These are phyloP conservation scores for Dioszegia hungarica DNA, from an alignment of 768 basidiomycete genomes.

Conservation along the genomic window DNA sequence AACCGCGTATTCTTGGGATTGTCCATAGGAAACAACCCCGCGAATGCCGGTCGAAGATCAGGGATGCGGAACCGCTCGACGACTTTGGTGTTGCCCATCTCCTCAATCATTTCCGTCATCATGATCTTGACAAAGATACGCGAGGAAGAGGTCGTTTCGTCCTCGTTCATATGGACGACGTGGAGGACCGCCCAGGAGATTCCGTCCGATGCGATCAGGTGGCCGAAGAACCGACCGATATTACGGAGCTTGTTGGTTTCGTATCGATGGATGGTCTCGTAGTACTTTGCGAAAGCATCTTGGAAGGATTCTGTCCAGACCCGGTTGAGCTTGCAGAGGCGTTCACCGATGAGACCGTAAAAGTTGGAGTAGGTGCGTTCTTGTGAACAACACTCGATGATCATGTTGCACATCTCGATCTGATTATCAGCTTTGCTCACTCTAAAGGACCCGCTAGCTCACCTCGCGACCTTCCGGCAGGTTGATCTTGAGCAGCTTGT, in stretches of 20 bases:
- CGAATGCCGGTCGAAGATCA: conserved; percentile 66
- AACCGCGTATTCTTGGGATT: conserved; percentile 89
- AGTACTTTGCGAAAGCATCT: conserved; percentile 80
- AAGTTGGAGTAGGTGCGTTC: conserved; percentile 97
- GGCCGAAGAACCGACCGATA: conserved; percentile 94
- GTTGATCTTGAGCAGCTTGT: conserved; percentile 91
- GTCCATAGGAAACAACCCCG: conserved; percentile 90
- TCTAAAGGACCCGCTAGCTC: conserved; percentile 18
- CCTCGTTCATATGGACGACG: conserved; percentile 88
- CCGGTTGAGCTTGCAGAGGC: conserved; percentile 92
- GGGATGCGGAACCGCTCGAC: conserved; percentile 85
- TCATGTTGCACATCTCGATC: conserved; percentile 97
- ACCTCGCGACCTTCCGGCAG: conserved; percentile 92
- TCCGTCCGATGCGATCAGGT: conserved; percentile 76
- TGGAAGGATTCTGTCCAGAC: conserved; percentile 90
- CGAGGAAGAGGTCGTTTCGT: conserved; percentile 90
- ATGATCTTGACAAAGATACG: conserved; percentile 98
- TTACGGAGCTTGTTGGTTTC: conserved; percentile 97
- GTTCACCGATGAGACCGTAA: conserved; percentile 92
- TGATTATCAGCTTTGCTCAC: conserved; percentile 43
- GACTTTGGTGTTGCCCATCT: conserved; percentile 81
- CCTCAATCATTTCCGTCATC: conserved; percentile 91
- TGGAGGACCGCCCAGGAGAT: conserved; percentile 83
- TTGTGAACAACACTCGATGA: conserved; percentile 99
- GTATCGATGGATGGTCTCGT: conserved; percentile 94